Evolutionary conservation across 495 filamentous ascomycete genomes (phyloP).

Genomic region (Penicillium turbatum): DNA sequence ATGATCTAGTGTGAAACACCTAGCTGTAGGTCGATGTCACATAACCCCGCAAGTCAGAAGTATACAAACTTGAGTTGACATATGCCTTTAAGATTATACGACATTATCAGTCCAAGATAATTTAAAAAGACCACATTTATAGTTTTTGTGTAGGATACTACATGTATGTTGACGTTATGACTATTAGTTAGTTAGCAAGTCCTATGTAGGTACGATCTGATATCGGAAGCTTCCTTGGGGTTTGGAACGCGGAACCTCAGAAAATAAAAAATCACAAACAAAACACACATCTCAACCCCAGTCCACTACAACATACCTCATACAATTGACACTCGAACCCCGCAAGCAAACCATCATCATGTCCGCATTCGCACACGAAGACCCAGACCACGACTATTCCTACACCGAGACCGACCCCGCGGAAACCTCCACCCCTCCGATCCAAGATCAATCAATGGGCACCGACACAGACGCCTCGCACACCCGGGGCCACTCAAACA

Average conservation of each 20-base stretch:
- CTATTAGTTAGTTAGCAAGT: too few relatives aligned
- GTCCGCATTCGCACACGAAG: slow-evolving; percentile 25
- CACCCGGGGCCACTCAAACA: slow-evolving; percentile 22
- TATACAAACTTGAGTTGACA: too few relatives aligned
- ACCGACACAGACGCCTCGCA: slow-evolving; percentile 17
- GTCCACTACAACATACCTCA: too few relatives aligned
- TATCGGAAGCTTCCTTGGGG: not conserved
- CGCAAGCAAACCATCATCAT: slow-evolving; percentile 12
- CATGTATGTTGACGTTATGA: too few relatives aligned
- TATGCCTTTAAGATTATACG: too few relatives aligned
- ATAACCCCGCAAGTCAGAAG: too few relatives aligned
- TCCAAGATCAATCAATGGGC: slow-evolving; percentile 15
- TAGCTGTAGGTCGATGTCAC: too few relatives aligned
- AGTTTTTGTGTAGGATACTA: too few relatives aligned
- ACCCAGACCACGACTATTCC: slow-evolving; percentile 21
- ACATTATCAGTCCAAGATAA: too few relatives aligned
- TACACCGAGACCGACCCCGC: slow-evolving; percentile 21
- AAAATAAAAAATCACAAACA: not conserved
- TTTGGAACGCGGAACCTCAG: slow-evolving; percentile 1
- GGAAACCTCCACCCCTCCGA: slow-evolving; percentile 21
- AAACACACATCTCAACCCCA: not conserved
- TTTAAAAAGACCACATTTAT: too few relatives aligned
- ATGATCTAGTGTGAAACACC: too few relatives aligned
- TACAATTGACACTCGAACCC: not conserved
- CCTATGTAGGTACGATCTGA: not conserved